Evolutionary conservation across 1,284 basidiomycete genomes (phyloP), one percentile per base, ranked within the genome.

Genomic region (Melanopsichium pennsylvanicum): DNA sequence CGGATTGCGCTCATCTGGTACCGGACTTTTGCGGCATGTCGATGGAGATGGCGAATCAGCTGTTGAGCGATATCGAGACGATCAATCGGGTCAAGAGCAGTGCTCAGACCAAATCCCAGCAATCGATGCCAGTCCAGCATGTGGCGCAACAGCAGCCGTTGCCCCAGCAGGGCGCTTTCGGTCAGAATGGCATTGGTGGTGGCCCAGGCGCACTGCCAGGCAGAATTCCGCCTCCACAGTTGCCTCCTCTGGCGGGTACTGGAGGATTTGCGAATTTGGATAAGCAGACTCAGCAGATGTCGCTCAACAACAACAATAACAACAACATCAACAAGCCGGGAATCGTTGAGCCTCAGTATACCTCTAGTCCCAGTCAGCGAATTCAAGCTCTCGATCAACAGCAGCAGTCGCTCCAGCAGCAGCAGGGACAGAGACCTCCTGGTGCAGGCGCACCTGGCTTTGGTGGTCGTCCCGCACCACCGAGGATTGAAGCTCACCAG

Each of bases 21-120:
- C 96, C 96, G 55, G 95, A 98, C 83, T 97, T 99, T 83, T 99
- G 96, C 79, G 96, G 96, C 44, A 97, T 99, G 95, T 93, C 93
- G 19, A 98, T 98, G 95, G 96, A 97, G 82, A 96, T 92, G 60
- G 96, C 96, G 34, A 97, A 97, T 82, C 88, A 90, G 77, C 86
- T 99, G 22, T 86, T 98, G 50, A 88, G 89, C 61, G 90, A 95
- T 81, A 89, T 93, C 85, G 90, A 86, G 71, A 85, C 85, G 57
- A 93, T 87, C 78, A 92, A 79, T 52, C 74, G 80, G 19, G 70
- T 72, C 51, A 74, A 75, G 47, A n/a, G n/a, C n/a, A n/a, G n/a
- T n/a, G n/a, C n/a, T n/a, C n/a, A n/a, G n/a, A n/a, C n/a, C n/a
- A n/a, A n/a, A n/a, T n/a, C n/a, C n/a, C 37, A 36, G 29, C 56